A percentile compares a stretch with the other conserved stretches of the same genome.
phyloP scores from a whole-genome alignment of 441 rosid genomes.

The Euphorbia schlechtendalii region DNA sequence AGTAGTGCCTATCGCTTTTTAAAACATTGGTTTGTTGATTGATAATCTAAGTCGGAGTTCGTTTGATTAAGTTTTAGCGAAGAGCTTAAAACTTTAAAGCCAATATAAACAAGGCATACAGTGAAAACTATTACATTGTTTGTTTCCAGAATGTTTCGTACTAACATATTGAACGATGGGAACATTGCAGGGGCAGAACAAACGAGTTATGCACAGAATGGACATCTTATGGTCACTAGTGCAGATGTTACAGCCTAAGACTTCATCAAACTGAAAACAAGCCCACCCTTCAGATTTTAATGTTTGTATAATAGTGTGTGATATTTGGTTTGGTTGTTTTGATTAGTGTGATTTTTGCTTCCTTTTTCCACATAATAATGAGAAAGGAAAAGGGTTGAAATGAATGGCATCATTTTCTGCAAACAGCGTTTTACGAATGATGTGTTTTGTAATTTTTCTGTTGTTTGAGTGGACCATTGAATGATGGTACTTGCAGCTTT shows the following conservation, averaged over 20 bases:
- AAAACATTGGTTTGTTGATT: not conserved
- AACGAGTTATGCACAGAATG: slow-evolving; percentile 74
- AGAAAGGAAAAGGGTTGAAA: not conserved
- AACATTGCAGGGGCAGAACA: slow-evolving; percentile 65
- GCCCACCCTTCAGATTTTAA: slow-evolving; percentile 19
- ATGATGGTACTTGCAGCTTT: too few species aligned
- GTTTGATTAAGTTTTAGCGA: not conserved
- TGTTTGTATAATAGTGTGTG: slow-evolving; percentile 30
- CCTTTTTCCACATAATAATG: too few species aligned
- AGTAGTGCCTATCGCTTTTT: too few species aligned
- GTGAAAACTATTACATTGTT: too few species aligned
- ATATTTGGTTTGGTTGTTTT: too few species aligned
- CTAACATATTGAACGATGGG: slow-evolving; percentile 12
- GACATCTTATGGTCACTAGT: slow-evolving; percentile 87
- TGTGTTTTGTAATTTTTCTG: too few species aligned
- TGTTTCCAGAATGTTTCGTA: too few species aligned
- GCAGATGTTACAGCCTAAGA: slow-evolving; percentile 69
- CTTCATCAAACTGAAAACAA: slow-evolving; percentile 32
- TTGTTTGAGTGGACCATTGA: too few species aligned
- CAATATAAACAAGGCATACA: too few species aligned
- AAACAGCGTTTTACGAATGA: too few species aligned
- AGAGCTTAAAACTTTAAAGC: not conserved
- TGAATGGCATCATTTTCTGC: too few species aligned
- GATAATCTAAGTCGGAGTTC: not conserved
- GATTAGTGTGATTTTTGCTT: too few species aligned